Evolutionary conservation across 192 early-diverging fungal genomes (phyloP).

Genomic region (Mortierella alpina): DNA sequence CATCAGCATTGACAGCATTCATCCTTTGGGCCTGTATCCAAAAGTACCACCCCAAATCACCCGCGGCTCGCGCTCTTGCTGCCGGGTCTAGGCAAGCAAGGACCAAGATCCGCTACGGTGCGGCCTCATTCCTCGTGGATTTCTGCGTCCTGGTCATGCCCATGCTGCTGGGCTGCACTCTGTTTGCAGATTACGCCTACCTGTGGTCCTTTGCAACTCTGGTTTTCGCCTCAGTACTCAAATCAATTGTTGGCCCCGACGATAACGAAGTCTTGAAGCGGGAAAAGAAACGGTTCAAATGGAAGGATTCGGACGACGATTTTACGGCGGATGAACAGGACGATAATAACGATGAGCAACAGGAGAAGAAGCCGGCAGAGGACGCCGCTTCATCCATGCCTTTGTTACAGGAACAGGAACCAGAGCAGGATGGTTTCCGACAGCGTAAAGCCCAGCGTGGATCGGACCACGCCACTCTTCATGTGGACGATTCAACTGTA

Average conservation of each 20-base stretch:
- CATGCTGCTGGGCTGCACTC: conserved; percentile 31
- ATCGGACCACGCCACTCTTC: conserved; percentile 17
- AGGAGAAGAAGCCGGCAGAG: background rate
- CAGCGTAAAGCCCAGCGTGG: conserved; percentile 27
- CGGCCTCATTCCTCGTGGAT: conserved; percentile 27
- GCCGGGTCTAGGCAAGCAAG: conserved; percentile 22
- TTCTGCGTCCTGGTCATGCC: conserved; percentile 37
- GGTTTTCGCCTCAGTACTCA: conserved; percentile 25
- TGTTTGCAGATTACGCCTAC: conserved; percentile 45
- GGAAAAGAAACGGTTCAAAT: conserved; percentile 48
- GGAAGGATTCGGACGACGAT: conserved; percentile 48
- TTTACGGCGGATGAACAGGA: conserved; percentile 27
- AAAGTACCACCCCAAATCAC: conserved; percentile 50
- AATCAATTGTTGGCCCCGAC: conserved; percentile 22
- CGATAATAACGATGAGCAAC: background rate
- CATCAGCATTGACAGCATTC: conserved; percentile 57
- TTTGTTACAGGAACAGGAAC: conserved; percentile 10
- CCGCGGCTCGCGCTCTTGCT: conserved; percentile 18
- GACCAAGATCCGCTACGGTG: conserved; percentile 14
- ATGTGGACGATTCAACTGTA: conserved; percentile 14
- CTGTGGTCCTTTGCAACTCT: conserved; percentile 39
- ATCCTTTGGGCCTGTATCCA: conserved; percentile 48
- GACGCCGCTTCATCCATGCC: background rate
- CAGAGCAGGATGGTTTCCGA: conserved; percentile 29
- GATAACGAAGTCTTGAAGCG: conserved; percentile 37